Evolutionary conservation across 805 yeast genomes (phyloP).

Genomic region (Diddensiella caesifluorescens): DNA sequence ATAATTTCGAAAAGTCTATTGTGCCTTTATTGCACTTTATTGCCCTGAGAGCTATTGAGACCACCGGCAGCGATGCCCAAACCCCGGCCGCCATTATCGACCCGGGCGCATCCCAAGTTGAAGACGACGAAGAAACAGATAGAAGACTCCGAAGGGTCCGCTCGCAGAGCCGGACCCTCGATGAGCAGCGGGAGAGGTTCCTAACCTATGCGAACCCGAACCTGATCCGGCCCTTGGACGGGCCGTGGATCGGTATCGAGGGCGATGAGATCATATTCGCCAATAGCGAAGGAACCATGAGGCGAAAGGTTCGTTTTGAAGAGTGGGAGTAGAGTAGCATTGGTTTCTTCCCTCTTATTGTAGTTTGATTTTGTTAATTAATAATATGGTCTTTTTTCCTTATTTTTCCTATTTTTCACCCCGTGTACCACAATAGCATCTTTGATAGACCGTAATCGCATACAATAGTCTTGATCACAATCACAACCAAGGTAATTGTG

Average conservation of each 20-base stretch:
- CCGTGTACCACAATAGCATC: neutral
- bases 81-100: neutral
- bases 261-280: conserved; percentile 49
- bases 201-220: conserved; percentile 76
- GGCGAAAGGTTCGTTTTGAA: conserved; percentile 34
- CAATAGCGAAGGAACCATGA: conserved; percentile 38
- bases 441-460: conserved; percentile 12
- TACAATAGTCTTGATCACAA: conserved; percentile 7
- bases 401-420: neutral
- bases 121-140: neutral
- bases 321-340: conserved; percentile 39
- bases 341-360: neutral
- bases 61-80: conserved; percentile 14
- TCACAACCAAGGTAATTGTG: conserved; percentile 26
- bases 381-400: neutral
- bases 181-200: conserved; percentile 67
- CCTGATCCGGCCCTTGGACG: conserved; percentile 64
- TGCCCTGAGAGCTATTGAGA: conserved; percentile 73
- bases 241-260: conserved; percentile 74
- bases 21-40: conserved; percentile 78
- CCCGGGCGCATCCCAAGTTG: conserved; percentile 17
- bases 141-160: conserved; percentile 15
- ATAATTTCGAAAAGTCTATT: conserved; percentile 77
- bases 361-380: neutral
- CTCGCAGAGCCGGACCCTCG: conserved; percentile 50